Percentiles rank a stretch among this genome's conserved stretches.
Conservation (phyloP, 1,284 basidiomycete genomes). For the Ustilago tritici region DNA sequence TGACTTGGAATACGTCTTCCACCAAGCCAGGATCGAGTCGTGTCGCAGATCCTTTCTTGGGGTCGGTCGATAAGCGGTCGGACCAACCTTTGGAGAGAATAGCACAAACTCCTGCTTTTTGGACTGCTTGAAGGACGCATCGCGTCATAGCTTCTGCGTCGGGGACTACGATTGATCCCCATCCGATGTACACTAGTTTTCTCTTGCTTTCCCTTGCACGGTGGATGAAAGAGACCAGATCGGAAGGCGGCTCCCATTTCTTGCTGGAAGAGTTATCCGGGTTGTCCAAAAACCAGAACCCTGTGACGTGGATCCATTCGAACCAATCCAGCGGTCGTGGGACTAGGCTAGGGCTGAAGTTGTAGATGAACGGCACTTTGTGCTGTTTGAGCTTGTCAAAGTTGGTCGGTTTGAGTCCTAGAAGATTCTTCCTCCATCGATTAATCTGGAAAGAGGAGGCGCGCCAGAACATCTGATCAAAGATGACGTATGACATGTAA, state of each 20-base stretch:
- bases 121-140: constrained; percentile 87
- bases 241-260: constrained; percentile 84
- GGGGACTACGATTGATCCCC: constrained; percentile 97
- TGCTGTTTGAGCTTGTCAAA: constrained; percentile 94
- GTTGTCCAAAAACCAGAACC: constrained; percentile 72
- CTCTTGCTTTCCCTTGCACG: constrained; percentile 79
- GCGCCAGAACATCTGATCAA: constrained; percentile 98
- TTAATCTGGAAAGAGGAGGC: constrained; percentile 90
- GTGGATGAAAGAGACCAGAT: constrained; percentile 84
- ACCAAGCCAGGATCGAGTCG: constrained; percentile 75
- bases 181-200: constrained; percentile 97
- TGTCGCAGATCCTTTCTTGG: constrained; percentile 41
- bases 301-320: constrained; percentile 96
- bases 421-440: constrained; percentile 83
- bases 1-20: constrained; percentile 78
- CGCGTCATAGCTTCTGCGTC: constrained; percentile 92
- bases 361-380: constrained; percentile 97
- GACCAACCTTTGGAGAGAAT: constrained; percentile 98
- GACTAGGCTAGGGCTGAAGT: constrained; percentile 85
- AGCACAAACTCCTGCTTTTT: constrained; percentile 82
- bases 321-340: constrained; percentile 86
- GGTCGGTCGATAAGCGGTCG: constrained; percentile 75
- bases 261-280: constrained; percentile 83
- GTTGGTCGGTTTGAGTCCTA: constrained; percentile 83
- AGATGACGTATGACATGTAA: constrained; percentile 95